These are phyloP conservation scores for Chamaecrista fasciculata DNA, from an alignment of 306 rosid genomes.

Conservation along the genomic window DNA sequence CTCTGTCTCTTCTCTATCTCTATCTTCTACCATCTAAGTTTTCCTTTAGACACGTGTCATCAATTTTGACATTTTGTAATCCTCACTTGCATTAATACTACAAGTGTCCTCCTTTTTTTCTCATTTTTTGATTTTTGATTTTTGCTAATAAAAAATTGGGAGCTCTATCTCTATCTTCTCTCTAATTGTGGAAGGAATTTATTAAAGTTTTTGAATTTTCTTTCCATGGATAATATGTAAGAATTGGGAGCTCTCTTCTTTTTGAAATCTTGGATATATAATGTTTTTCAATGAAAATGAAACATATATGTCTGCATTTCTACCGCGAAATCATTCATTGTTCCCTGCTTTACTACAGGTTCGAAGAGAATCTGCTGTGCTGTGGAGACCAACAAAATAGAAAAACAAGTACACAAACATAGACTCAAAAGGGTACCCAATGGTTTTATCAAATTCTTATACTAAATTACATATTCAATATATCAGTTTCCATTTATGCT, in stretches of 20 bases:
- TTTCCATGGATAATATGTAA: neutral
- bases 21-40: too few relatives aligned
- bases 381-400: conserved; percentile 9
- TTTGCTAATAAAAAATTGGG: too few relatives aligned
- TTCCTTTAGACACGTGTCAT: too few relatives aligned
- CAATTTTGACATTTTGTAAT: too few relatives aligned
- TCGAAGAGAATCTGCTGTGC: conserved; percentile 50
- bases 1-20: too few relatives aligned
- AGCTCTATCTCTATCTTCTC: too few relatives aligned
- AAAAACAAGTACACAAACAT: conserved; percentile 24
- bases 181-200: neutral
- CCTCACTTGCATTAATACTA: too few relatives aligned
- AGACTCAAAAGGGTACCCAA: conserved; percentile 52
- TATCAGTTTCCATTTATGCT: too few relatives aligned
- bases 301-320: neutral
- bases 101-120: too few relatives aligned
- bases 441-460: neutral
- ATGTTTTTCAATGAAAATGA: neutral
- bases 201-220: neutral
- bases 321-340: neutral
- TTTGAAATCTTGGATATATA: neutral
- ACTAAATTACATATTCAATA: neutral
- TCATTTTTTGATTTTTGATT: too few relatives aligned
- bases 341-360: conserved; percentile 38
- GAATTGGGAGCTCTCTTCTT: neutral